Conservation (phyloP, 345 rosid species). For the Hevea brasiliensis region DNA sequence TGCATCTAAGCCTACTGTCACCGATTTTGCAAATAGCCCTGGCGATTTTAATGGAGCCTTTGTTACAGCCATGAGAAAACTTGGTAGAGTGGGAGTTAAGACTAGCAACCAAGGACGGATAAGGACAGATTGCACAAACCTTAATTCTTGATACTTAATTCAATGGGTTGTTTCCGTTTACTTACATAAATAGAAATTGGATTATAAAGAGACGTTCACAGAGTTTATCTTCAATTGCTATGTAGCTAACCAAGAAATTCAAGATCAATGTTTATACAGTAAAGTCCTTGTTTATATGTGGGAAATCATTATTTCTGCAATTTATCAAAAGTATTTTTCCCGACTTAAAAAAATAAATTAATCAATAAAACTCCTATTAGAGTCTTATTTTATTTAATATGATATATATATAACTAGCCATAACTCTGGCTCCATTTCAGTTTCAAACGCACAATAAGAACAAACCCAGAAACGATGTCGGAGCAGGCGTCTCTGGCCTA, state of each 20-base stretch:
- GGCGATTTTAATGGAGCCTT: conserved; percentile 64
- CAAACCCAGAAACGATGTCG: too few species aligned
- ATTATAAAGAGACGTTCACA: too few species aligned
- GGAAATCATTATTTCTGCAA: background rate
- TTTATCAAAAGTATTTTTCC: background rate
- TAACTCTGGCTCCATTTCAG: too few species aligned
- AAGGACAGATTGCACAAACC: conserved; percentile 59
- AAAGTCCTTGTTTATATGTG: conserved; percentile 13
- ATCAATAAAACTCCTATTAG: too few species aligned
- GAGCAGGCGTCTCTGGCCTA: too few species aligned
- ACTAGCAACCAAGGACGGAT: conserved; percentile 66
- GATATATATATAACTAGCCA: too few species aligned
- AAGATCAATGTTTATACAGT: conserved; percentile 83
- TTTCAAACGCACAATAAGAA: too few species aligned
- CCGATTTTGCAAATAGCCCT: conserved; percentile 53
- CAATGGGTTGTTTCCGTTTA: too few species aligned
- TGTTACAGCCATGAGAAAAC: conserved; percentile 61
- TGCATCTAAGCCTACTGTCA: conserved; percentile 52
- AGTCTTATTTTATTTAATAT: too few species aligned
- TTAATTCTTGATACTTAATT: conserved; percentile 57
- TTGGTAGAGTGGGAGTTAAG: conserved; percentile 71
- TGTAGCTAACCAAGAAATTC: conserved; percentile 86
- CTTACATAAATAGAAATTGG: too few species aligned
- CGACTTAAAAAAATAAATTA: background rate
- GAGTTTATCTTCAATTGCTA: conserved; percentile 80